A percentile compares a stretch with the other conserved stretches of the same genome.
Evolutionary conservation across 208 protist genomes (phyloP).

Genomic region (Wallacemonas sp.): DNA sequence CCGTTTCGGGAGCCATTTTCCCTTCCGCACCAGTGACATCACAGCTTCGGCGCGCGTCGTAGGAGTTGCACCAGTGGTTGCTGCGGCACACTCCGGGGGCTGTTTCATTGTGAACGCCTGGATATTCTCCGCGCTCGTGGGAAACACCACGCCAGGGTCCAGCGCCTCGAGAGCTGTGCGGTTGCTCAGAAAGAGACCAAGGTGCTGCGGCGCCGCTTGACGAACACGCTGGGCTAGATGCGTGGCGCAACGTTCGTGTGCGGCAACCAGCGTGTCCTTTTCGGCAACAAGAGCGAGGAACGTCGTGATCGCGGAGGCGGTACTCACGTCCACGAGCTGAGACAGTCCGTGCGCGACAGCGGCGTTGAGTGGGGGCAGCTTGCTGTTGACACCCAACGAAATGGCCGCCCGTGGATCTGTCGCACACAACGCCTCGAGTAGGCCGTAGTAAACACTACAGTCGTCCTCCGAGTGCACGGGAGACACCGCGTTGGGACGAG

Average conservation of each 20-base stretch:
- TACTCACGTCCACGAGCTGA: slow-evolving; percentile 45
- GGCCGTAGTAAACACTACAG: slow-evolving; percentile 44
- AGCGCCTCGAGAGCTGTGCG: slow-evolving; percentile 13
- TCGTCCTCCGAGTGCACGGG: no score
- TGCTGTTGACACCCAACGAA: slow-evolving; percentile 51
- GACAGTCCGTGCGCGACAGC: slow-evolving; percentile 40
- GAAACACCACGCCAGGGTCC: slow-evolving; percentile 65
- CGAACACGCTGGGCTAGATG: slow-evolving; percentile 54
- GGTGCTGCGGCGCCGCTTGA: slow-evolving; percentile 15
- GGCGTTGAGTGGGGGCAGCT: slow-evolving; percentile 45
- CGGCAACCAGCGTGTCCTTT: slow-evolving; percentile 47
- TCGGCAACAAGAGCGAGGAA: slow-evolving; percentile 60
- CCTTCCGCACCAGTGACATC: slow-evolving; percentile 23
- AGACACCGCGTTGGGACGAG: no score
- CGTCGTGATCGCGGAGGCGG: slow-evolving; percentile 33
- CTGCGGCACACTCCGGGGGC: background rate
- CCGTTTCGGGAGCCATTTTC: slow-evolving; percentile 50
- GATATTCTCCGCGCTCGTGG: slow-evolving; percentile 42
- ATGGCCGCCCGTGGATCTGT: slow-evolving; percentile 42
- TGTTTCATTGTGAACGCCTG: slow-evolving; percentile 43
- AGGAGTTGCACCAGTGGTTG: slow-evolving; percentile 15
- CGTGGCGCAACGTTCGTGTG: slow-evolving; percentile 65
- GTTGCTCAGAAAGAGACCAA: background rate
- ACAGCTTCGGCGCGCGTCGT: slow-evolving; percentile 29
- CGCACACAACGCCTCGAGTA: slow-evolving; percentile 51